These are phyloP conservation scores for Sporothrix curviconia DNA, from an alignment of 2,329 filamentous ascomycete species.

Conservation along the genomic window DNA sequence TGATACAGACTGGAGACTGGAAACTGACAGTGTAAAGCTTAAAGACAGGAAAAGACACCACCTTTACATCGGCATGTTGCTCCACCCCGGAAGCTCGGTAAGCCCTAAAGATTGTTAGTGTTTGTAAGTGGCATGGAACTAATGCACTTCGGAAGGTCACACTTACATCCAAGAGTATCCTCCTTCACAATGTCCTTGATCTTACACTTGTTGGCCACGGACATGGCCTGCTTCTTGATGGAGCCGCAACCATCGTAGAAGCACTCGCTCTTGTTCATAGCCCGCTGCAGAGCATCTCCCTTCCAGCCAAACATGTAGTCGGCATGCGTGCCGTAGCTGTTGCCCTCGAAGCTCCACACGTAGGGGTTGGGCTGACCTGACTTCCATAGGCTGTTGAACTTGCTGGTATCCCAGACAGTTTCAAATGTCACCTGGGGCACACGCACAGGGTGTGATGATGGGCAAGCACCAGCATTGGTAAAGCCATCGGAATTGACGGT, in stretches of 20 bases:
- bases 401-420: slow-evolving; percentile 28
- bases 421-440: slow-evolving; percentile 19
- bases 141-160: background rate
- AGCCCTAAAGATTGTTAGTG: background rate
- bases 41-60: too few species aligned
- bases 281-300: slow-evolving; percentile 27
- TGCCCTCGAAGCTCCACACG: slow-evolving; percentile 25
- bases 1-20: too few species aligned
- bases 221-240: slow-evolving; percentile 29
- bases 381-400: slow-evolving; percentile 25
- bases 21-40: too few species aligned
- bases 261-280: slow-evolving; percentile 31
- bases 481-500: slow-evolving; percentile 21
- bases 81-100: background rate
- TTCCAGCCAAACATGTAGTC: slow-evolving; percentile 30
- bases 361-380: slow-evolving; percentile 24
- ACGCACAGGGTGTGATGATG: slow-evolving; percentile 17
- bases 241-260: slow-evolving; percentile 33
- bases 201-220: slow-evolving; percentile 26
- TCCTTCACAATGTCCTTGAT: slow-evolving; percentile 27
- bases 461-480: slow-evolving; percentile 20
- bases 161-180: slow-evolving; percentile 28
- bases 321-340: slow-evolving; percentile 27
- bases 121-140: background rate
- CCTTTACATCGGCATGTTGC: background rate